Percentiles rank a stretch among this genome's conserved stretches.
Evolutionary conservation across 306 rosid genomes (phyloP).

Genomic region (Potentilla sterilis): DNA sequence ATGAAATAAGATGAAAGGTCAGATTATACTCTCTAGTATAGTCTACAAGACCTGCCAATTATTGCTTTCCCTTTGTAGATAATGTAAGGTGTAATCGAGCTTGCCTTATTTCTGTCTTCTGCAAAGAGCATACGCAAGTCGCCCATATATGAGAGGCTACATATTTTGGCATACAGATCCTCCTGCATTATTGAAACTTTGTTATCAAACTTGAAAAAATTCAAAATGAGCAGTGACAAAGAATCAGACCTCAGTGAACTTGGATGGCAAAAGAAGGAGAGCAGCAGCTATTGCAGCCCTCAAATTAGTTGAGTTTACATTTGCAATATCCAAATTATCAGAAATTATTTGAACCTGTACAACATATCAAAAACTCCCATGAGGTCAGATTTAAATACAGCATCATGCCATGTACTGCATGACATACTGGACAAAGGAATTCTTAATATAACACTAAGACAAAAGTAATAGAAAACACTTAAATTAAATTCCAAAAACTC

Average conservation of each 20-base stretch:
- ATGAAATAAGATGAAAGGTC: not conserved
- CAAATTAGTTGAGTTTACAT: constrained; percentile 62
- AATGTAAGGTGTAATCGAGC: constrained; percentile 22
- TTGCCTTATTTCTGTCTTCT: constrained; percentile 88
- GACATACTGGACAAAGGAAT: not conserved
- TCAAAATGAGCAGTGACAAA: constrained; percentile 14
- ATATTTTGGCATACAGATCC: constrained; percentile 86
- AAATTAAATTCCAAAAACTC: not conserved
- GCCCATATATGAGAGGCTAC: constrained; percentile 85
- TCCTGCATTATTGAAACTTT: constrained; percentile 48
- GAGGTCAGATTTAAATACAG: constrained; percentile 6
- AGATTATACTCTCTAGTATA: not conserved
- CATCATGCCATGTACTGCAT: not conserved
- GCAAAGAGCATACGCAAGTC: constrained; percentile 95
- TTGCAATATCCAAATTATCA: constrained; percentile 56
- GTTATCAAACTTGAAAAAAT: not conserved
- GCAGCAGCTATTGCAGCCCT: constrained; percentile 84
- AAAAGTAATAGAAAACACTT: not conserved
- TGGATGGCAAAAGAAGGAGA: constrained; percentile 80
- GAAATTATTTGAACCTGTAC: constrained; percentile 67
- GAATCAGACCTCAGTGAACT: constrained; percentile 70
- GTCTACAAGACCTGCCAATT: not conserved
- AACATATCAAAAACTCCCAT: constrained; percentile 10
- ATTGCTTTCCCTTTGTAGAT: constrained; percentile 18
- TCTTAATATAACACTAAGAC: not conserved